These are phyloP conservation scores for Cryptococcus deneoformans DNA, from an alignment of 1,284 basidiomycete genomes.

Conservation along the genomic window DNA sequence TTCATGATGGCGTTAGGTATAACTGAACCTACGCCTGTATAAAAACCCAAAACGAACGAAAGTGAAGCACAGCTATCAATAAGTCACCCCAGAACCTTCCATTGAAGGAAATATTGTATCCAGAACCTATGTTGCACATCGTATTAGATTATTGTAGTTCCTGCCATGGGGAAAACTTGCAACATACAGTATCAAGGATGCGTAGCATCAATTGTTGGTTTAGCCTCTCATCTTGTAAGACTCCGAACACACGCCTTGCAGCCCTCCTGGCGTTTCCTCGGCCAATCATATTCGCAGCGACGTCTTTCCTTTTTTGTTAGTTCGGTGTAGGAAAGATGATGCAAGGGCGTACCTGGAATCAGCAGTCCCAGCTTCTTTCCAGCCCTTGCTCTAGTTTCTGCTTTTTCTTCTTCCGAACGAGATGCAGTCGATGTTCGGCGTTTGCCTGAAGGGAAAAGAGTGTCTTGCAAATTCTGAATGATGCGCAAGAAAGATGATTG, in stretches of 20 bases:
- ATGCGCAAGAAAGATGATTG: slow-evolving; percentile 66
- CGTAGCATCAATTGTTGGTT: slow-evolving; percentile 90
- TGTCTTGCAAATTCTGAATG: slow-evolving; percentile 65
- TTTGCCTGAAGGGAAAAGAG: slow-evolving; percentile 78
- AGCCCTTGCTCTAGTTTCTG: slow-evolving; percentile 75
- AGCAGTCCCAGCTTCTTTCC: slow-evolving; percentile 73
- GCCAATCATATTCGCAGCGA: slow-evolving; percentile 95
- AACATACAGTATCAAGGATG: slow-evolving; percentile 75
- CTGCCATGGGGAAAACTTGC: neutral
- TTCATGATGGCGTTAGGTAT: no score
- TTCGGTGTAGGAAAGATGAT: neutral
- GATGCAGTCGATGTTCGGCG: slow-evolving; percentile 60
- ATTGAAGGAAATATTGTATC: slow-evolving; percentile 15
- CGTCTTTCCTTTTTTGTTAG: slow-evolving; percentile 55
- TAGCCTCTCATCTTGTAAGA: slow-evolving; percentile 84
- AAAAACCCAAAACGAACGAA: no score
- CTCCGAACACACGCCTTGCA: slow-evolving; percentile 84
- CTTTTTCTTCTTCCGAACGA: slow-evolving; percentile 76
- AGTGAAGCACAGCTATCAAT: no score
- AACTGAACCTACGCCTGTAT: no score
- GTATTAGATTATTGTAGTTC: neutral
- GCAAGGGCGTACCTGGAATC: slow-evolving; percentile 68
- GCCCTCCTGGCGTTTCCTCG: slow-evolving; percentile 88
- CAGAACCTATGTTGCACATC: slow-evolving; percentile 10
- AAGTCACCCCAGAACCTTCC: no score